Evolutionary conservation across 257 asterid genomes (phyloP).

Genomic region (Penstemon davidsonii): DNA sequence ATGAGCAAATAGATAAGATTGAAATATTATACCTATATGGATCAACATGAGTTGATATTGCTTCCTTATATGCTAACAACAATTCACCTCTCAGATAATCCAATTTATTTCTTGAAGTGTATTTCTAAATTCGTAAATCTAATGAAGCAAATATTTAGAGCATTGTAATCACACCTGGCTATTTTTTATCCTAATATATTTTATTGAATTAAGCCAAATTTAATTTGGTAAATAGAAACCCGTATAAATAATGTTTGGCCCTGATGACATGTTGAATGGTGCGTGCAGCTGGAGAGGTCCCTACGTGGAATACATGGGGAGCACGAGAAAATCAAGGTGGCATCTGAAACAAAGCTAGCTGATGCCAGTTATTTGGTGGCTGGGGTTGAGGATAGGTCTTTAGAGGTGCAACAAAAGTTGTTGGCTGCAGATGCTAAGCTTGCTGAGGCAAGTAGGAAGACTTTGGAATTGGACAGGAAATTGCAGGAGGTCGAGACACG

Average conservation of each 20-base stretch:
- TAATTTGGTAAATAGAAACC: not conserved
- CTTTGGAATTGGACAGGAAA: slow-evolving; percentile 76
- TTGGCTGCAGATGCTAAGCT: slow-evolving; percentile 80
- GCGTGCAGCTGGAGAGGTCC: slow-evolving; percentile 71
- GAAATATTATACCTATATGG: too few relatives aligned
- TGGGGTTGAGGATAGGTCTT: slow-evolving; percentile 62
- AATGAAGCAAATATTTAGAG: not conserved
- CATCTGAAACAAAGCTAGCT: slow-evolving; percentile 62
- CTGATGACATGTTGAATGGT: slow-evolving; percentile 16
- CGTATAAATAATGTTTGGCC: slow-evolving; percentile 11
- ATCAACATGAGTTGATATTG: too few relatives aligned
- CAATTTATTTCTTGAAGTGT: slow-evolving; percentile 38
- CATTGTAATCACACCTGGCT: not conserved
- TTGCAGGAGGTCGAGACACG: slow-evolving; percentile 73
- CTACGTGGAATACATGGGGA: slow-evolving; percentile 53
- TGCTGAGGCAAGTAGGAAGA: slow-evolving; percentile 76
- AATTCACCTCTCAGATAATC: not conserved
- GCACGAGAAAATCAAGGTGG: slow-evolving; percentile 54
- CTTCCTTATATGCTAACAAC: too few relatives aligned
- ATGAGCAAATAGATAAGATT: too few relatives aligned
- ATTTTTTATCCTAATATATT: not conserved
- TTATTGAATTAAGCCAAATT: not conserved
- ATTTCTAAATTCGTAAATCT: slow-evolving; percentile 30
- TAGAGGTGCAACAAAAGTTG: slow-evolving; percentile 65
- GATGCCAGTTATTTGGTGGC: slow-evolving; percentile 62